These are phyloP conservation scores for Bromus sterilis DNA, from an alignment of 176 grass and related monocot species.

Conservation along the genomic window DNA sequence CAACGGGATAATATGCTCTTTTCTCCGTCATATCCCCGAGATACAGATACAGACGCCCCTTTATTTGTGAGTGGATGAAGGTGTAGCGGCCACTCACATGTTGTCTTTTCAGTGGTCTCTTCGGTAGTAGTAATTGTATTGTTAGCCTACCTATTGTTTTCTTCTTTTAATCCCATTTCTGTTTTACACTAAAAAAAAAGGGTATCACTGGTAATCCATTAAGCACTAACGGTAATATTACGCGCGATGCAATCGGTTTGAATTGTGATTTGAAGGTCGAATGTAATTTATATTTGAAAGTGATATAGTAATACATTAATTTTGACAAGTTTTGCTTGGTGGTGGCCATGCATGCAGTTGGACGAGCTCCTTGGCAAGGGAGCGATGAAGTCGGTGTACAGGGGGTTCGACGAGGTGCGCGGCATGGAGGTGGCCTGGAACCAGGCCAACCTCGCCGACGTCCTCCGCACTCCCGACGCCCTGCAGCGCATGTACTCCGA, in stretches of 20 bases:
- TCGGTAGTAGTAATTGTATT: neutral
- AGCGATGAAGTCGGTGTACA: slow-evolving; percentile 84
- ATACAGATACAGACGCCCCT: no score
- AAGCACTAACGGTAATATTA: neutral
- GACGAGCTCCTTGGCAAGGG: slow-evolving; percentile 69
- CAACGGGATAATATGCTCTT: slow-evolving; percentile 16
- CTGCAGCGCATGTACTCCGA: slow-evolving; percentile 81
- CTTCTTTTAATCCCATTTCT: no score
- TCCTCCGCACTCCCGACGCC: slow-evolving; percentile 53
- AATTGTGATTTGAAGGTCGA: neutral
- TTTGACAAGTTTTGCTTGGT: neutral
- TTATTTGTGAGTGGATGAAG: slow-evolving; percentile 1
- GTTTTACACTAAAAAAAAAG: no score
- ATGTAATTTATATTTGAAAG: neutral
- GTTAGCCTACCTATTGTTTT: neutral
- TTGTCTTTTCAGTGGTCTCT: neutral
- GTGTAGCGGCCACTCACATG: neutral
- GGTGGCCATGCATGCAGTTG: slow-evolving; percentile 36
- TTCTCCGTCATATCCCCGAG: neutral
- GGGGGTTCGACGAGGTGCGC: slow-evolving; percentile 67
- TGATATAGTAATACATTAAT: neutral
- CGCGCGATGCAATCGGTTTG: neutral
- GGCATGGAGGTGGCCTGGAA: slow-evolving; percentile 94
- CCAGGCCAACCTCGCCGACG: slow-evolving; percentile 56
- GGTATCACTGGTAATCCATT: no score